A percentile compares a stretch with the other conserved stretches of the same genome.
phyloP scores from a whole-genome alignment of 2,329 filamentous ascomycete genomes.

The Talaromyces sp. region DNA sequence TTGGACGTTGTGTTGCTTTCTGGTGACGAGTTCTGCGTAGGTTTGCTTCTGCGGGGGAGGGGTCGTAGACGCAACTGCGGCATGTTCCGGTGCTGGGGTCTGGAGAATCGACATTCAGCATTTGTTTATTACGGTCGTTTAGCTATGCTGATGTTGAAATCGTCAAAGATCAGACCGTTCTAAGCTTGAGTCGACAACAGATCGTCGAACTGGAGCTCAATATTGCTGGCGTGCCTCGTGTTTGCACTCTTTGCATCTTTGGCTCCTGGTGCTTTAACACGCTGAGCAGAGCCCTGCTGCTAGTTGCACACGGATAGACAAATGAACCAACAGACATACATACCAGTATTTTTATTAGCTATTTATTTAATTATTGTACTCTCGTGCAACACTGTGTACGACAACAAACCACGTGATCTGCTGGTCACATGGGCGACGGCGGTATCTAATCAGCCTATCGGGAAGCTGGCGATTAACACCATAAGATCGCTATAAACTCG shows the following conservation, averaged over 20 bases:
- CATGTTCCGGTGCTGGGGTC: constrained; percentile 14
- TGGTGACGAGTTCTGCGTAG: background rate
- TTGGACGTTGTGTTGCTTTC: background rate
- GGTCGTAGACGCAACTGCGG: constrained; percentile 26
- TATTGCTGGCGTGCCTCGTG: background rate
- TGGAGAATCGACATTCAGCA: background rate
- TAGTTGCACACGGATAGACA: background rate
- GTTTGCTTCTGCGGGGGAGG: constrained; percentile 19
- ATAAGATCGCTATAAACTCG: background rate
- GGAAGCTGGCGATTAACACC: background rate
- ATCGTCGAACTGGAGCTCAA: background rate
- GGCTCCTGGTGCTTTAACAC: background rate
- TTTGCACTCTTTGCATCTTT: constrained; percentile 9
- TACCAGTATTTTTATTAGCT: too few relatives aligned
- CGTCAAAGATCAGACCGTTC: background rate
- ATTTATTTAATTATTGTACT: too few relatives aligned
- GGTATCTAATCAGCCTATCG: background rate
- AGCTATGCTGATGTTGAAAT: background rate
- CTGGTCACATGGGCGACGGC: background rate
- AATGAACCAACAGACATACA: background rate
- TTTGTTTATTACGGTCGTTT: background rate
- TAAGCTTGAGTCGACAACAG: background rate
- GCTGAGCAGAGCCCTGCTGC: too few relatives aligned
- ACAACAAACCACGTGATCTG: background rate
- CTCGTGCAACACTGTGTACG: background rate